phyloP scores from a whole-genome alignment of 257 asterid genomes.

The Ilex asprella region DNA sequence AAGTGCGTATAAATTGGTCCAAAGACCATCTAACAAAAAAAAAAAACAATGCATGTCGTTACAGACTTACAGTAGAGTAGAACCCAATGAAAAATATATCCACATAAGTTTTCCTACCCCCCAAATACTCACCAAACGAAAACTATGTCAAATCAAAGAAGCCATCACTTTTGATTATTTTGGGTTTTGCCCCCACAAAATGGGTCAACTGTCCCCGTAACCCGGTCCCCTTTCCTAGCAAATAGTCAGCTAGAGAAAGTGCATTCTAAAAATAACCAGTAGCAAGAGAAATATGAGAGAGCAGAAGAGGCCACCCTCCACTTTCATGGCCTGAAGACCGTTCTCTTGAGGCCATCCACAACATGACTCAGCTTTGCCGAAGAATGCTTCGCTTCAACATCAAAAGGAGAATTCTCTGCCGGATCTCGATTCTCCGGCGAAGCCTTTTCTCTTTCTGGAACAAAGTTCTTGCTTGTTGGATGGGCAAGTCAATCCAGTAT shows the following conservation, averaged over 20 bases:
- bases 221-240: constrained; percentile 14
- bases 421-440: constrained; percentile 37
- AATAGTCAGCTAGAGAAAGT: constrained; percentile 6
- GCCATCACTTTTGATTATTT: background rate
- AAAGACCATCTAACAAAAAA: too few relatives aligned
- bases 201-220: constrained; percentile 19
- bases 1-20: too few relatives aligned
- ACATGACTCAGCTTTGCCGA: constrained; percentile 36
- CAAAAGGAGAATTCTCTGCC: constrained; percentile 40
- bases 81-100: too few relatives aligned
- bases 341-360: constrained; percentile 5
- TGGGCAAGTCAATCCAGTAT: constrained; percentile 38
- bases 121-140: too few relatives aligned
- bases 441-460: constrained; percentile 42
- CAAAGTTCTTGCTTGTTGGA: constrained; percentile 51
- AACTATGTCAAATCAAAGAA: too few relatives aligned
- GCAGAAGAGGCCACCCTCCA: constrained; percentile 11
- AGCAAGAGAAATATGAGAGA: background rate
- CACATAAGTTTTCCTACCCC: too few relatives aligned
- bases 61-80: too few relatives aligned
- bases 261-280: constrained; percentile 6
- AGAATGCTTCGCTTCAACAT: constrained; percentile 27
- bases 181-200: constrained; percentile 10
- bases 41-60: too few relatives aligned
- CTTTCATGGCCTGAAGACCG: constrained; percentile 12